These are phyloP conservation scores for Penicillium sp. DNA, from an alignment of 2,329 filamentous ascomycete species.

Conservation along the genomic window DNA sequence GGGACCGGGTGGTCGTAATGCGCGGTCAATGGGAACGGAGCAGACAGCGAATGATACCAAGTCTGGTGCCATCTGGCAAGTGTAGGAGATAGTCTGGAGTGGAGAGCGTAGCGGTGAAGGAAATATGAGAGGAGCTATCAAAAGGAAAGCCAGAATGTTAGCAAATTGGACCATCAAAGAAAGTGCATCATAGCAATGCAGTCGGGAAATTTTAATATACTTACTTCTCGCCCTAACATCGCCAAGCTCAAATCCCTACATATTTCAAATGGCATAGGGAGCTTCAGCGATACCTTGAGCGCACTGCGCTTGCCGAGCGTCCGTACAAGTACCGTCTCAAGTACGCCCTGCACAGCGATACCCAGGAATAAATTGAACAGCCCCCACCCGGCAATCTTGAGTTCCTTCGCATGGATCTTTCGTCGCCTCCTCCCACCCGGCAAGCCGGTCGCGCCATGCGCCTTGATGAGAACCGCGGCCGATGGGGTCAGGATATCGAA, in stretches of 20 bases:
- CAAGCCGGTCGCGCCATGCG: slow-evolving; percentile 57
- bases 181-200: background rate
- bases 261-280: slow-evolving; percentile 65
- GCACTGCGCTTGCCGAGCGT: slow-evolving; percentile 55
- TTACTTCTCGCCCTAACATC: slow-evolving; percentile 58
- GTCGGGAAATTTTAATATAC: slow-evolving; percentile 10
- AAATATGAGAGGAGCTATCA: slow-evolving; percentile 55
- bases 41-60: slow-evolving; percentile 58
- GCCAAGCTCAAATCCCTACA: slow-evolving; percentile 55
- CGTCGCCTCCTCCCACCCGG: slow-evolving; percentile 43
- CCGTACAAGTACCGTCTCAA: slow-evolving; percentile 58
- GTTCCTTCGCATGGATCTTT: slow-evolving; percentile 42
- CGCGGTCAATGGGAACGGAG: slow-evolving; percentile 58
- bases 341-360: slow-evolving; percentile 53
- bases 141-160: slow-evolving; percentile 2
- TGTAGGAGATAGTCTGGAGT: slow-evolving; percentile 53
- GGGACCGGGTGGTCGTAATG: slow-evolving; percentile 61
- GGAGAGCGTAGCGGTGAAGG: slow-evolving; percentile 71
- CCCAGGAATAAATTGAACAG: slow-evolving; percentile 57
- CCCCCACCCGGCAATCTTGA: slow-evolving; percentile 56
- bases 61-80: slow-evolving; percentile 53
- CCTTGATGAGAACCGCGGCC: slow-evolving; percentile 67
- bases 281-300: slow-evolving; percentile 57
- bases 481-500: slow-evolving; percentile 72
- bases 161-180: background rate